phyloP scores from a whole-genome alignment of 2,329 filamentous ascomycete genomes.

The Fusarium drepaniforme region DNA sequence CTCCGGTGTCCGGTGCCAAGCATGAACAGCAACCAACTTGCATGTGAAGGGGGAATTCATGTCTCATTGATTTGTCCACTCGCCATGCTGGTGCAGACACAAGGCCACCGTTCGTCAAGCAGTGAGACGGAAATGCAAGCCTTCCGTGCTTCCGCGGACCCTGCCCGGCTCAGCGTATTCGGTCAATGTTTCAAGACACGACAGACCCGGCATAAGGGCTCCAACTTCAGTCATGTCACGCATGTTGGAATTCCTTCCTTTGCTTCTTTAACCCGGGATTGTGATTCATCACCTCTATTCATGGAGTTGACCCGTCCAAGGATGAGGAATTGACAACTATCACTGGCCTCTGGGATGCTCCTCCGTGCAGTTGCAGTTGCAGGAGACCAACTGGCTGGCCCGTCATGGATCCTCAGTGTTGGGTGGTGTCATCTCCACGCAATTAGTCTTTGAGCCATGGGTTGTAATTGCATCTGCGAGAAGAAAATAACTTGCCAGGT shows the following conservation, averaged over 20 bases:
- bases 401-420: background rate
- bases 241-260: background rate
- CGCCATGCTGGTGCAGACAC: background rate
- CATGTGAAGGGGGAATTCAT: background rate
- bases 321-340: background rate
- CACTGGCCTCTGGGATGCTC: slow-evolving; percentile 1
- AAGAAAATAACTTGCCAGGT: background rate
- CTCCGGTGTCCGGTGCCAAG: slow-evolving; percentile 1
- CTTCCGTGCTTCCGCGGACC: background rate
- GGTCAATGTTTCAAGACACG: background rate
- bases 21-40: slow-evolving; percentile 3
- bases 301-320: background rate
- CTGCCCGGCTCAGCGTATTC: background rate
- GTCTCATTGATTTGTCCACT: slow-evolving; percentile 3
- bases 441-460: background rate
- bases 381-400: background rate
- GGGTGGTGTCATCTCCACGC: slow-evolving; percentile 5
- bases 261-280: background rate
- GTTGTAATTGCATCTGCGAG: background rate
- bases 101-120: background rate
- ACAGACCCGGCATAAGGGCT: background rate
- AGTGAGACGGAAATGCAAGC: background rate
- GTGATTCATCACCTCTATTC: background rate
- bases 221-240: background rate
- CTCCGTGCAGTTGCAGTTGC: slow-evolving; percentile 6